Evolutionary conservation across 2,329 filamentous ascomycete species (phyloP), one percentile per base, ranked within the genome.

Genomic region (Gnomoniopsis smithogilvyi): DNA sequence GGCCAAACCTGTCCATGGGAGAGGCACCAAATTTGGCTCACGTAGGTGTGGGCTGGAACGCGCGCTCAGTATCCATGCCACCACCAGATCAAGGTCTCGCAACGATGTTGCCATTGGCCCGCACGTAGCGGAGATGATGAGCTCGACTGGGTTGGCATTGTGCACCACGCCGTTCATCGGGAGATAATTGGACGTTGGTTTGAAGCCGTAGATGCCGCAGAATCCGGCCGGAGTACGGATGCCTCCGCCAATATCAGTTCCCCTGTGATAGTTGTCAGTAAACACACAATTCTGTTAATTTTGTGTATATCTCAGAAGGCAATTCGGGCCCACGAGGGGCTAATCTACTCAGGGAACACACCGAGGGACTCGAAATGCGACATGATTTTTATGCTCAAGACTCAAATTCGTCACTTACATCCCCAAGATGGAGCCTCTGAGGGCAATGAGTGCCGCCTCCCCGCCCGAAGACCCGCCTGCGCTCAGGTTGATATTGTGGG

Each of bases 401-500:
- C 26, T 30, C 26, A 30, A 8, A 30, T 4, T 30, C n/a, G 26
- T 8, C 8, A 30, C 26, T 4, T 30, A 30, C n/a, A 45, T 45
- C 8, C 41, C 41, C n/a, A 45, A 45, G 17, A 45, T 21, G 15
- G 41, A 45, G 1, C 56, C 56, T 2, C 74, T 67, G 34, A 77
- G 66, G 2, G 73, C 74, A 3, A 78, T 36, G 0, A 78, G 63
- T 0, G 77, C 75, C 2, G 69, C 70, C 57, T 78, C 75, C 0
- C 88, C 88, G 11, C 88, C 88, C 0, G 82, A 85, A 8, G 80
- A 84, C 1, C 88, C 88, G 6, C 88, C 88, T 0, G 84, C 78
- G 0, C 82, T 84, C 26, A 86, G 74, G 14, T 77, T 73, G 0
- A 82, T 77, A 61, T 88, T 88, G 56, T 80, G 74, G 0, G 88